phyloP scores from a whole-genome alignment of 441 rosid species.

The Daphne laureola region DNA sequence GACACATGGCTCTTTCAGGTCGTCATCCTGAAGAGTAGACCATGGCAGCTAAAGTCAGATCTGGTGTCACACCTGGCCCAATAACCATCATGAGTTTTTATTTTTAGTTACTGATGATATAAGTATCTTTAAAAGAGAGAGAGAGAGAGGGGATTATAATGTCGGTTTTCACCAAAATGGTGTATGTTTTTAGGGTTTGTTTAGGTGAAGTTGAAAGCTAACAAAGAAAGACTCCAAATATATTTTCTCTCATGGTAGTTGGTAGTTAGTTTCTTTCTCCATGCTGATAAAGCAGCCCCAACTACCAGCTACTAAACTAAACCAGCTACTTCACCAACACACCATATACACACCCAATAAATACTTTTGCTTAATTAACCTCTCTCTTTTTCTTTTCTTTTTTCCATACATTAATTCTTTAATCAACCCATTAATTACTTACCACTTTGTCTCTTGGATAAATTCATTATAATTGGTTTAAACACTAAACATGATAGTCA shows the following conservation, averaged over 20 bases:
- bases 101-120: not conserved
- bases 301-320: slow-evolving; percentile 1
- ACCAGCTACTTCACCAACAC: not conserved
- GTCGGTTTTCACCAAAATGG: too few species aligned
- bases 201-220: not conserved
- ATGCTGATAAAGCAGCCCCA: slow-evolving; percentile 4
- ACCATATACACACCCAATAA: slow-evolving; percentile 2
- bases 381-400: too few species aligned
- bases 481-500: too few species aligned
- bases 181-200: too few species aligned
- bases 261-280: slow-evolving; percentile 11
- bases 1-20: too few species aligned
- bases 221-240: not conserved
- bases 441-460: too few species aligned
- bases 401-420: slow-evolving; percentile 1
- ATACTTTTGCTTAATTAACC: not conserved
- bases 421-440: too few species aligned
- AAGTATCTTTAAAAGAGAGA: not conserved
- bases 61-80: not conserved
- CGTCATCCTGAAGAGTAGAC: too few species aligned
- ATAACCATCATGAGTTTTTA: not conserved
- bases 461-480: not conserved
- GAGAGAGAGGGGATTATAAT: not conserved
- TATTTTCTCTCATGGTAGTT: not conserved
- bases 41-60: too few species aligned